Evolutionary conservation across 2,329 filamentous ascomycete genomes (phyloP).

Genomic region (Diaporthe longicolla): DNA sequence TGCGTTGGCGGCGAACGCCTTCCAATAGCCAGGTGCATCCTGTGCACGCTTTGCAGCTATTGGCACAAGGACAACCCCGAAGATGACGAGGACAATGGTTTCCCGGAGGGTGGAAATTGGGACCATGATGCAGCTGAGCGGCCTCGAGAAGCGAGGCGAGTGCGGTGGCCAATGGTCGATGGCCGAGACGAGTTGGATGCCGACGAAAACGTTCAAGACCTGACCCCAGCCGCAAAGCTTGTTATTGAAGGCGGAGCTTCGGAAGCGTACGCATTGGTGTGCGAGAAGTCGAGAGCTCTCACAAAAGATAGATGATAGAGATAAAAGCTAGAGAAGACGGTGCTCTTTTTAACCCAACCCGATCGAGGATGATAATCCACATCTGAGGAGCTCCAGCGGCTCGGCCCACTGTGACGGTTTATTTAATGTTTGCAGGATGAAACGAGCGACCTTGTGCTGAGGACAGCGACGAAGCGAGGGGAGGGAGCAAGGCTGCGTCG

Average conservation of each 20-base stretch:
- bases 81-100: conserved; percentile 41
- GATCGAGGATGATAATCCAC: background rate
- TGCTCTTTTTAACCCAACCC: background rate
- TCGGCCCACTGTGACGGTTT: conserved; percentile 17
- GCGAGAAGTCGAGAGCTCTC: background rate
- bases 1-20: conserved; percentile 30
- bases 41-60: conserved; percentile 43
- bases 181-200: background rate
- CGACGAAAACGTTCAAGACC: conserved; percentile 1
- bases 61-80: conserved; percentile 42
- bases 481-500: conserved; percentile 14
- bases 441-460: conserved; percentile 27
- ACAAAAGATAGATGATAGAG: conserved; percentile 23
- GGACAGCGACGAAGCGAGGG: conserved; percentile 11
- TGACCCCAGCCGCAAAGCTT: conserved; percentile 11
- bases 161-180: conserved; percentile 2
- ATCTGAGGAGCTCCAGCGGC: background rate
- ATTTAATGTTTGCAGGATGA: conserved; percentile 28
- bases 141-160: conserved; percentile 7
- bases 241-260: conserved; percentile 7
- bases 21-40: conserved; percentile 42
- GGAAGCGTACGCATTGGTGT: background rate
- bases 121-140: conserved; percentile 32
- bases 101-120: conserved; percentile 37
- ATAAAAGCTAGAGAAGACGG: conserved; percentile 14